Percentiles rank a stretch among this genome's conserved stretches.
phyloP scores from a whole-genome alignment of 352 stramenopile genomes.

The Peronospora belbahrii region DNA sequence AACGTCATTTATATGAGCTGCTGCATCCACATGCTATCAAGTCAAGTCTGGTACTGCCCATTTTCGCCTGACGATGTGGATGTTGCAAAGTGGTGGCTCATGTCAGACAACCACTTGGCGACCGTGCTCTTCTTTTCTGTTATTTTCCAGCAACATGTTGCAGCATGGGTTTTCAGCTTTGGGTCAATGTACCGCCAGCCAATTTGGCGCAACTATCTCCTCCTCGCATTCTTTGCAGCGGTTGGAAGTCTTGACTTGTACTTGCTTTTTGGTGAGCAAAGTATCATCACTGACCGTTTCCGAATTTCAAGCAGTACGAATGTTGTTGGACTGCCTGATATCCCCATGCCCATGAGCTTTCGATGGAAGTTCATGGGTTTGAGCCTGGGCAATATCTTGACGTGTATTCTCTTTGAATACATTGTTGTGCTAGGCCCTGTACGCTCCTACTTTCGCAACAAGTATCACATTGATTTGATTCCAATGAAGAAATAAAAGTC shows the following conservation, averaged over 20 bases:
- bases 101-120: conserved; percentile 35
- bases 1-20: conserved; percentile 43
- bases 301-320: conserved; percentile 47
- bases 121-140: conserved; percentile 27
- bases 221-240: conserved; percentile 26
- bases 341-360: conserved; percentile 37
- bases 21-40: conserved; percentile 25
- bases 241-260: conserved; percentile 30
- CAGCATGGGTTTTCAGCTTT: conserved; percentile 34
- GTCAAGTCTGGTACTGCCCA: conserved; percentile 33
- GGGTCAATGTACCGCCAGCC: conserved; percentile 35
- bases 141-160: conserved; percentile 27
- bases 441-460: conserved; percentile 27
- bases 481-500: conserved; percentile 24
- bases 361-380: conserved; percentile 27
- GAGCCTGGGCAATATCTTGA: conserved; percentile 24
- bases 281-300: conserved; percentile 32
- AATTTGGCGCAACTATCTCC: conserved; percentile 36
- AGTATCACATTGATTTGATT: conserved; percentile 26
- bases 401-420: conserved; percentile 27
- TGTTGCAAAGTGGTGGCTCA: conserved; percentile 38
- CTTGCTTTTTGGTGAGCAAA: conserved; percentile 34
- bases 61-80: conserved; percentile 35
- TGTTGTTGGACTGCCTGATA: conserved; percentile 36
- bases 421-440: conserved; percentile 33